phyloP scores from a whole-genome alignment of 345 rosid genomes.

The Trapa bicornis region DNA sequence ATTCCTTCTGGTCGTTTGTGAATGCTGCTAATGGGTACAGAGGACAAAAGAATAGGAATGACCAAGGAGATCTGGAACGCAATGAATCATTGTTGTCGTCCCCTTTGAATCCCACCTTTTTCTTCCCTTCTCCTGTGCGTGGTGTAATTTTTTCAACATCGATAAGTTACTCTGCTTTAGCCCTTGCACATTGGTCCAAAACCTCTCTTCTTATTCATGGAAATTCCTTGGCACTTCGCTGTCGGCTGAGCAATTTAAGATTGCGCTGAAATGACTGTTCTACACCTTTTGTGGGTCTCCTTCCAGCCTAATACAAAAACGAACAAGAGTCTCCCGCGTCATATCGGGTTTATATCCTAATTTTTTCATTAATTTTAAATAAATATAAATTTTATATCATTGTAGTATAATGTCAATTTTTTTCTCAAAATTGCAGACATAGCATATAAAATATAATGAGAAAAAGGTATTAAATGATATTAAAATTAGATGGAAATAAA shows the following conservation, averaged over 20 bases:
- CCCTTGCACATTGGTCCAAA: background rate
- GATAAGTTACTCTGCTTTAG: background rate
- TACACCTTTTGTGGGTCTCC: background rate
- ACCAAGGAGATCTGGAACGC: background rate
- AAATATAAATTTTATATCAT: too few species aligned
- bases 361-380: too few species aligned
- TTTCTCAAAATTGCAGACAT: too few species aligned
- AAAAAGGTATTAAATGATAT: too few species aligned
- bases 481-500: too few species aligned
- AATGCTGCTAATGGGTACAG: background rate
- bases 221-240: background rate
- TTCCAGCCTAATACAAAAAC: too few species aligned
- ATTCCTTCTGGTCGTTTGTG: background rate
- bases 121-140: background rate
- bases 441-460: too few species aligned
- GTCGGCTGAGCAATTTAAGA: background rate
- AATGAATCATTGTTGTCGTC: background rate
- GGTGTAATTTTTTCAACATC: slow-evolving; percentile 3
- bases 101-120: slow-evolving; percentile 1
- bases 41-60: background rate
- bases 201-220: too few species aligned
- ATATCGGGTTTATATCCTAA: too few species aligned
- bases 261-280: background rate
- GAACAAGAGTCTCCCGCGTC: too few species aligned
- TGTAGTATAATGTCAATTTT: too few species aligned